Conservation (phyloP, 2,329 filamentous ascomycete species). For the Delphinella strobiligena region DNA sequence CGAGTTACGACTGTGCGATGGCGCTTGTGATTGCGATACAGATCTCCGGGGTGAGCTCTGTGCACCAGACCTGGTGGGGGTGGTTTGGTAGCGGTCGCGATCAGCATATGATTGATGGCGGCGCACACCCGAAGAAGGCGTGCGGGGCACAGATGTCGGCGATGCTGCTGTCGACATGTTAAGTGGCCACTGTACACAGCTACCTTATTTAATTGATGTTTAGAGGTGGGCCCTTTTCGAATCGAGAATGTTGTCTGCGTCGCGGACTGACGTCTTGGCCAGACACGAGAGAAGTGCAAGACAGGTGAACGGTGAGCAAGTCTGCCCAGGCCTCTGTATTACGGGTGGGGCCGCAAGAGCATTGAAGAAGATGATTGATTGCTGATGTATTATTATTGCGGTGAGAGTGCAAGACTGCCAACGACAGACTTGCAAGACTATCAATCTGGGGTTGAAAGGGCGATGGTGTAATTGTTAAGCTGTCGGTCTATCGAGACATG, state of each 20-base stretch:
- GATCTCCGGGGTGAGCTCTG: constrained; percentile 23
- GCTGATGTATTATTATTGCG: too few relatives aligned
- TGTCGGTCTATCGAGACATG: too few relatives aligned
- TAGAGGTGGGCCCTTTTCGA: too few relatives aligned
- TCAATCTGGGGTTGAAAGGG: too few relatives aligned
- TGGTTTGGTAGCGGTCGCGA: constrained; percentile 30
- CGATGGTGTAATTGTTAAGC: too few relatives aligned
- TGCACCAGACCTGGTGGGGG: constrained; percentile 24
- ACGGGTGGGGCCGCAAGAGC: not conserved
- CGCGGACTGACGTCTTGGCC: not conserved
- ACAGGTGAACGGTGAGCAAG: not conserved
- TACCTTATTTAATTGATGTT: too few relatives aligned
- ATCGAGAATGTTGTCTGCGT: not conserved
- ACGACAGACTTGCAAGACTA: too few relatives aligned
- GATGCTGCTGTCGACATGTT: constrained; percentile 33
- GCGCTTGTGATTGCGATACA: constrained; percentile 21
- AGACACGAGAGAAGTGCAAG: not conserved
- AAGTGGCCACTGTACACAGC: too few relatives aligned
- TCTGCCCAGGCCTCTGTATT: not conserved
- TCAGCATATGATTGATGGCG: constrained; percentile 33
- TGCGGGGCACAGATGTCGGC: constrained; percentile 36
- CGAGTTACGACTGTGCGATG: constrained; percentile 23
- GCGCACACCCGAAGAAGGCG: constrained; percentile 32
- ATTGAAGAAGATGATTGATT: too few relatives aligned
- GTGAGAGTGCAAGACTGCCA: too few relatives aligned